Percentiles rank a stretch among this genome's conserved stretches.
Evolutionary conservation across 352 stramenopile genomes (phyloP).

Genomic region (Globisporangium paddicum): DNA sequence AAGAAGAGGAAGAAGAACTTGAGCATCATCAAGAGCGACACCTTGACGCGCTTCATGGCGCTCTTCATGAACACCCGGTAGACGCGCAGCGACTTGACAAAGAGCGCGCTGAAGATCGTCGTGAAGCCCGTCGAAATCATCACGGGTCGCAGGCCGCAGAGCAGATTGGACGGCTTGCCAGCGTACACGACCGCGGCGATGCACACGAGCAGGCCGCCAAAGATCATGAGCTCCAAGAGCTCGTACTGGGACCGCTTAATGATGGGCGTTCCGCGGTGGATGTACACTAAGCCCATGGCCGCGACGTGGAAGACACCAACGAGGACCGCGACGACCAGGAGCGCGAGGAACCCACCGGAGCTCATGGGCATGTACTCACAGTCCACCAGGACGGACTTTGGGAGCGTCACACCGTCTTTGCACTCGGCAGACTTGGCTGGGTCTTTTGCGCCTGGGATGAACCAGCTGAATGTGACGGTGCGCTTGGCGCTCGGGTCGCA

Average conservation of each 20-base stretch:
- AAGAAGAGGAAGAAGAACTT: constrained; percentile 23
- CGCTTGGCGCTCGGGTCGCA: constrained; percentile 28
- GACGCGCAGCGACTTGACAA: constrained; percentile 34
- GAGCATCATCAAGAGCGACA: constrained; percentile 24
- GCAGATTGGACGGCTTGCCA: constrained; percentile 13
- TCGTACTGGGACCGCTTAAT: constrained; percentile 40
- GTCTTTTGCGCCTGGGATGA: constrained; percentile 21
- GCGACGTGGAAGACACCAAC: constrained; percentile 5
- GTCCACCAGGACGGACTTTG: constrained; percentile 13
- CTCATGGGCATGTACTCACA: constrained; percentile 34
- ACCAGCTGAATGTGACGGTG: constrained; percentile 32
- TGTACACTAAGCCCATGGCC: constrained; percentile 21
- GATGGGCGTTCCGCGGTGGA: constrained; percentile 21
- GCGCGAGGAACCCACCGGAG: constrained; percentile 7
- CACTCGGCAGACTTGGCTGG: constrained; percentile 28
- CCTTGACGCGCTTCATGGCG: constrained; percentile 23
- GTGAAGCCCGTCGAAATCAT: constrained; percentile 24
- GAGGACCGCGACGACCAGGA: constrained; percentile 15
- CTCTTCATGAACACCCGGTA: constrained; percentile 30
- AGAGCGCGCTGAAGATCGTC: constrained; percentile 25
- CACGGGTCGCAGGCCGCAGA: constrained; percentile 20
- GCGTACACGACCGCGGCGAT: constrained; percentile 16
- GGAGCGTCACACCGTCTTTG: constrained; percentile 19
- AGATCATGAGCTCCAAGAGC: constrained; percentile 20
- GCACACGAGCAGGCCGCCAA: constrained; percentile 29